Percentiles rank a stretch among this genome's conserved stretches.
Evolutionary conservation across 1,139 yeast species (phyloP).

Genomic region (Hyphopichia wangnamkhiaoensis): DNA sequence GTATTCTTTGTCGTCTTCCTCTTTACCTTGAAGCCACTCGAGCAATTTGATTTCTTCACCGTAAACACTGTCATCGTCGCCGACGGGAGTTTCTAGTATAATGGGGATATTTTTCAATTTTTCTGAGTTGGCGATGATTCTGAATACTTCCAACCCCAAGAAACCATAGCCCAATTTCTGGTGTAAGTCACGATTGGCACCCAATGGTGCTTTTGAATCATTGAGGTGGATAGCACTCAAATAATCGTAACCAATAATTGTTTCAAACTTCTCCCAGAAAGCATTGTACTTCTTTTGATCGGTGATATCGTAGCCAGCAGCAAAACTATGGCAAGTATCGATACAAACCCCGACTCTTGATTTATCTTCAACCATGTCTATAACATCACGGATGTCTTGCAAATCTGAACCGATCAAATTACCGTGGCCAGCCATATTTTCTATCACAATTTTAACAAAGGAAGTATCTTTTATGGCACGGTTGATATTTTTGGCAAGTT

Average conservation of each 20-base stretch:
- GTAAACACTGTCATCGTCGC: constrained; percentile 57
- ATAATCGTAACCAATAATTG: constrained; percentile 70
- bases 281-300: constrained; percentile 53
- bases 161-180: constrained; percentile 90
- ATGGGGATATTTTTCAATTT: constrained; percentile 71
- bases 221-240: constrained; percentile 82
- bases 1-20: constrained; percentile 56
- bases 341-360: constrained; percentile 88
- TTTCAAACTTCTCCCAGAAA: constrained; percentile 78
- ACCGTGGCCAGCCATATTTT: constrained; percentile 98
- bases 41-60: constrained; percentile 80
- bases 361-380: constrained; percentile 74
- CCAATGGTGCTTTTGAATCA: constrained; percentile 92
- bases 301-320: constrained; percentile 90
- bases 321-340: constrained; percentile 94
- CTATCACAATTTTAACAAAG: constrained; percentile 85
- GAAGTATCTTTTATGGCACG: constrained; percentile 69
- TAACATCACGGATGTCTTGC: constrained; percentile 74
- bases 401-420: constrained; percentile 81
- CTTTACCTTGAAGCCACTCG: constrained; percentile 66
- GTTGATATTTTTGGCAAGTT: constrained; percentile 78
- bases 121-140: constrained; percentile 70
- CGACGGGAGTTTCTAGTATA: constrained; percentile 87
- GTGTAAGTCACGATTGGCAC: constrained; percentile 88
- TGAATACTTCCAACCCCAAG: constrained; percentile 80